A percentile compares a stretch with the other conserved stretches of the same genome.
Evolutionary conservation across 2,329 filamentous ascomycete species (phyloP).

Genomic region (Triangularia setosa): DNA sequence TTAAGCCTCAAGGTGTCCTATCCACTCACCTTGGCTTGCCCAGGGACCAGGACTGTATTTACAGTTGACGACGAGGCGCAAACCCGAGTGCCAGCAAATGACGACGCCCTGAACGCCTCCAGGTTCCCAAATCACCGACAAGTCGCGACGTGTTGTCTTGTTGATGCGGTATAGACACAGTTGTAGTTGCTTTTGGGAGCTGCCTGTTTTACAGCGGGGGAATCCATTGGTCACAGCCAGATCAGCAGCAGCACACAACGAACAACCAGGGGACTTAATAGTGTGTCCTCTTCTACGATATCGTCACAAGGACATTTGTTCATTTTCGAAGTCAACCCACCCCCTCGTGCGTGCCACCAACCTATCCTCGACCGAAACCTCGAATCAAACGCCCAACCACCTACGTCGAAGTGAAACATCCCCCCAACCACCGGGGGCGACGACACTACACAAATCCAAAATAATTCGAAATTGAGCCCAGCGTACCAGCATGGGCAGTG

Average conservation of each 20-base stretch:
- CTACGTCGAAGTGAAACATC: neutral
- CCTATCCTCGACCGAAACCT: neutral
- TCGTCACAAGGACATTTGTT: neutral
- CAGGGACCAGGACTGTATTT: neutral
- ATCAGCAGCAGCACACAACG: neutral
- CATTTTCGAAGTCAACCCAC: neutral
- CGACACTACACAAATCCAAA: neutral
- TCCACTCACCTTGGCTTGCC: neutral
- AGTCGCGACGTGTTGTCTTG: neutral
- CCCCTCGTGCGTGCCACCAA: neutral
- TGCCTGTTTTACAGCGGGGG: neutral
- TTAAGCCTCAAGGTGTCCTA: conserved; percentile 11
- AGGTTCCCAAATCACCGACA: neutral
- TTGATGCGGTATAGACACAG: neutral
- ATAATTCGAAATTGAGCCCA: neutral
- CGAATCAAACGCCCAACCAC: no score
- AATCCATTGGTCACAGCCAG: neutral
- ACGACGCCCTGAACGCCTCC: neutral
- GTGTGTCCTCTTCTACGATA: neutral
- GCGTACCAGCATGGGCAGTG: neutral
- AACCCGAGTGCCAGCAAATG: neutral
- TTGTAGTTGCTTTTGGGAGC: neutral
- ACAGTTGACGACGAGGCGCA: neutral
- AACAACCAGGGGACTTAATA: neutral
- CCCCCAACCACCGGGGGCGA: neutral